Evolutionary conservation across 805 yeast species (phyloP).

Genomic region (Cyberlindnera samutprakarnensis): DNA sequence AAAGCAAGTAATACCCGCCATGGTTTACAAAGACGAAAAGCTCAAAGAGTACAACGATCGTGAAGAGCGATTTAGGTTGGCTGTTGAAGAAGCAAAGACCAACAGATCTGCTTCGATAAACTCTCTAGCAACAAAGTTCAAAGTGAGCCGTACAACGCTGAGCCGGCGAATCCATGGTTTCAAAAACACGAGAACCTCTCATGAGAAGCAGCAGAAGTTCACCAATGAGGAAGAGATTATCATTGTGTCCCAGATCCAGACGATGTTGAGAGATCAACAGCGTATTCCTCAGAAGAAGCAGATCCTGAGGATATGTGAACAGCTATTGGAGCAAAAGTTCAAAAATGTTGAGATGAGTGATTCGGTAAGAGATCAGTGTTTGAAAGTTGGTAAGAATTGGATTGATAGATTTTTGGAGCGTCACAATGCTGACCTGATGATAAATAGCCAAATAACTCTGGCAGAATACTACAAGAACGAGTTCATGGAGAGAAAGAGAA

Average conservation of each 20-base stretch:
- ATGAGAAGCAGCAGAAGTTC: slow-evolving; percentile 24
- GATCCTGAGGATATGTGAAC: slow-evolving; percentile 19
- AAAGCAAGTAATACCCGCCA: too few relatives aligned
- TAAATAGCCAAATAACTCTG: slow-evolving; percentile 14
- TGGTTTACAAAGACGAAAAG: slow-evolving; percentile 21
- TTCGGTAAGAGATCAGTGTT: slow-evolving; percentile 9
- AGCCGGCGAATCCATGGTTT: slow-evolving; percentile 24
- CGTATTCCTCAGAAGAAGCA: slow-evolving; percentile 21
- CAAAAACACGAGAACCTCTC: slow-evolving; percentile 23
- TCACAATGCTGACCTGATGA: slow-evolving; percentile 21
- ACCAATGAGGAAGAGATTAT: slow-evolving; percentile 21
- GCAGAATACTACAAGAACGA: slow-evolving; percentile 23
- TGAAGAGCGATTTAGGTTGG: slow-evolving; percentile 22
- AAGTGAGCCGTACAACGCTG: slow-evolving; percentile 20
- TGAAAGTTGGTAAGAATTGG: slow-evolving; percentile 25
- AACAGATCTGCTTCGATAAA: slow-evolving; percentile 22
- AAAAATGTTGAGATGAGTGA: slow-evolving; percentile 8
- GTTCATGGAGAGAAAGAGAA: slow-evolving; percentile 19
- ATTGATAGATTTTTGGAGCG: slow-evolving; percentile 23
- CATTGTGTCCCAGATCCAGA: slow-evolving; percentile 16
- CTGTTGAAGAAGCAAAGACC: slow-evolving; percentile 21
- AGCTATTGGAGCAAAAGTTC: slow-evolving; percentile 17
- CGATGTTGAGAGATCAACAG: slow-evolving; percentile 16
- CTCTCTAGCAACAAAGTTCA: slow-evolving; percentile 23
- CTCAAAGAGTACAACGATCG: slow-evolving; percentile 24